Evolutionary conservation across 345 rosid genomes (phyloP).

Genomic region (Citrus maxima): DNA sequence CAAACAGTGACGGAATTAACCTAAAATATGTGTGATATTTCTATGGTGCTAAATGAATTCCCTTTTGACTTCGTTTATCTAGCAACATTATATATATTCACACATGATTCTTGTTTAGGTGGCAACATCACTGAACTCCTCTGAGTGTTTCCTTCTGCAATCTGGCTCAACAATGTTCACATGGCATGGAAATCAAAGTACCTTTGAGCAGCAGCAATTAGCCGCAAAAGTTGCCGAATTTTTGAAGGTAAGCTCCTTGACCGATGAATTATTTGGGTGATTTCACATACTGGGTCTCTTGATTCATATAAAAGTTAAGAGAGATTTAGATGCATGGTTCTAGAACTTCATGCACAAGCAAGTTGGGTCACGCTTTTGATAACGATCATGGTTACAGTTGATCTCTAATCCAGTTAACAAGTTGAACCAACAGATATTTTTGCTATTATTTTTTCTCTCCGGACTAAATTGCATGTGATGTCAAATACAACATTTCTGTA

Average conservation of each 20-base stretch:
- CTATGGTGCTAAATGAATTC: neutral
- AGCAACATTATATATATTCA: neutral
- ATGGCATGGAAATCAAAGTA: constrained; percentile 97
- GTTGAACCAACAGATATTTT: neutral
- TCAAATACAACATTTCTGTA: neutral
- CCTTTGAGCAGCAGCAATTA: constrained; percentile 84
- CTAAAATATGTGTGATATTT: neutral
- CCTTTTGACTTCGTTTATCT: neutral
- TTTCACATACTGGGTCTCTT: neutral
- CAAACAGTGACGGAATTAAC: neutral
- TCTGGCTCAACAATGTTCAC: constrained; percentile 82
- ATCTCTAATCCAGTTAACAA: neutral
- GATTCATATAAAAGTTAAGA: neutral
- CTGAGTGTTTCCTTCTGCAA: constrained; percentile 93
- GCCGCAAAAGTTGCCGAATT: constrained; percentile 84
- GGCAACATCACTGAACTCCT: constrained; percentile 80
- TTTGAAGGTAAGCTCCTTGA: constrained; percentile 60
- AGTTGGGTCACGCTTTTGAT: neutral
- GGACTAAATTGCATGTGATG: neutral
- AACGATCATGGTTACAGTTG: too few species aligned
- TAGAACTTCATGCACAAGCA: neutral
- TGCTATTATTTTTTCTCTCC: neutral
- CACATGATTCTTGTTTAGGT: constrained; percentile 44
- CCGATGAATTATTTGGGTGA: neutral
- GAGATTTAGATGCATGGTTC: neutral